Base-by-base conservation (phyloP, 1,139 yeast species). In the Candida anutae region DNA sequence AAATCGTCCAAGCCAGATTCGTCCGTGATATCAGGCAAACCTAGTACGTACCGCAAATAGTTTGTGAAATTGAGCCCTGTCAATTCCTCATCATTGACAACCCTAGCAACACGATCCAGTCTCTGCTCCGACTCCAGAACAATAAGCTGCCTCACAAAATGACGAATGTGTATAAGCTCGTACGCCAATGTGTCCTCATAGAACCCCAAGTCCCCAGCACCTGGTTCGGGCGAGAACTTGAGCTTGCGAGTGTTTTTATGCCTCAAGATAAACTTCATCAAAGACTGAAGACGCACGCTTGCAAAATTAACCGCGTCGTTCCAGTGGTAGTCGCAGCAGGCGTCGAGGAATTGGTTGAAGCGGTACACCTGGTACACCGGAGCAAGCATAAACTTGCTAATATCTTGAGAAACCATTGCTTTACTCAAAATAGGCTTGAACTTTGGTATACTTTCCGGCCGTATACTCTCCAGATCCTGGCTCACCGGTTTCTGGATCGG, bases 231-330 rank as follows among this genome's bases (percentile, higher is more conserved):
- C n/a, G n/a, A n/a, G n/a, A n/a, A n/a, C 9, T 24, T 12, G 20
- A 30, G 24, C 6, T 22, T 17, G 6, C 22, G 23, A 16, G 31
- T 33, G 15, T 13, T 21, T 22, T 22, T 26, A 13, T 42, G 40
- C 13, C 51, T 36, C 11, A 43, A 36, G 12, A 62, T 44, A 26
- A 63, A 62, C 32, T 61, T 62, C 6, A 48, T 38, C 15, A 64
- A 44, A 4, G 66, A 60, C 28, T 59, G 62, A 27, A 52, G 50
- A 16, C 72, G 39, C n/a, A 60, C 51, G 21, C 43, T 51, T 12
- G 68, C 64, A 44, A 63, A 63, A 34, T 54, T 61, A n/a, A 62
- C 47, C 0, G 70, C 62, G 37, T 64, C 71, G 27, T 50, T 50
- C 13, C 42, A 39, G 29, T 57, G 68, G 30, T 57, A 59, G 9